Conservation (phyloP, 2,329 filamentous ascomycete species). For the Aspergillus sergii region DNA sequence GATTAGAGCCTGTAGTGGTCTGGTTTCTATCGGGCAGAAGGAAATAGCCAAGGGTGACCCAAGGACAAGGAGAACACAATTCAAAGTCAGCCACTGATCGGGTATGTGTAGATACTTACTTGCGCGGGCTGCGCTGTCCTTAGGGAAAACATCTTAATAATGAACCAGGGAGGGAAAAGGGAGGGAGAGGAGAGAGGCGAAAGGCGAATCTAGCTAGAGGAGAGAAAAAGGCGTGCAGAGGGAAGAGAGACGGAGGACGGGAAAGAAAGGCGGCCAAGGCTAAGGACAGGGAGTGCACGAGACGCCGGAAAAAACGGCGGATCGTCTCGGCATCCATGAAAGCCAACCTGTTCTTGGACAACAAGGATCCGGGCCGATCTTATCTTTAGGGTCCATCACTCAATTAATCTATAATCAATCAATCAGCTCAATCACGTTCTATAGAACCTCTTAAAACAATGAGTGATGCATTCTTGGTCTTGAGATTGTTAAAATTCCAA, state of each 20-base stretch:
- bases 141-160: conserved; percentile 43
- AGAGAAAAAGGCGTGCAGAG: conserved; percentile 5
- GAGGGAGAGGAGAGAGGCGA: conserved; percentile 16
- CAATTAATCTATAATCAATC: not conserved
- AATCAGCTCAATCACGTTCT: not conserved
- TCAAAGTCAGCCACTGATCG: not conserved
- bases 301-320: conserved; percentile 38
- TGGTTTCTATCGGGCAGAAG: conserved; percentile 36
- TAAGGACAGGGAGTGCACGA: conserved; percentile 12
- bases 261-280: conserved; percentile 11
- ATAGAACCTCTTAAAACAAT: conserved; percentile 17
- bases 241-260: conserved; percentile 9
- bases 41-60: conserved; percentile 32
- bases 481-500: not conserved
- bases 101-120: conserved; percentile 30
- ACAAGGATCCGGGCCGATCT: conserved; percentile 23
- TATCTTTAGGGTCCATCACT: conserved; percentile 17
- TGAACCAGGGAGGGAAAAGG: conserved; percentile 10
- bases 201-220: conserved; percentile 9
- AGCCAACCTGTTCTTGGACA: conserved; percentile 14
- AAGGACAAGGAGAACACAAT: conserved; percentile 2
- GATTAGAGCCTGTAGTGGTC: conserved; percentile 51
- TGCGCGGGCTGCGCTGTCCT: conserved; percentile 45
- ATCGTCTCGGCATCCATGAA: conserved; percentile 36
- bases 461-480: not conserved